These are phyloP conservation scores for Claviceps sp. DNA, from an alignment of 2,329 filamentous ascomycete genomes.

Conservation along the genomic window DNA sequence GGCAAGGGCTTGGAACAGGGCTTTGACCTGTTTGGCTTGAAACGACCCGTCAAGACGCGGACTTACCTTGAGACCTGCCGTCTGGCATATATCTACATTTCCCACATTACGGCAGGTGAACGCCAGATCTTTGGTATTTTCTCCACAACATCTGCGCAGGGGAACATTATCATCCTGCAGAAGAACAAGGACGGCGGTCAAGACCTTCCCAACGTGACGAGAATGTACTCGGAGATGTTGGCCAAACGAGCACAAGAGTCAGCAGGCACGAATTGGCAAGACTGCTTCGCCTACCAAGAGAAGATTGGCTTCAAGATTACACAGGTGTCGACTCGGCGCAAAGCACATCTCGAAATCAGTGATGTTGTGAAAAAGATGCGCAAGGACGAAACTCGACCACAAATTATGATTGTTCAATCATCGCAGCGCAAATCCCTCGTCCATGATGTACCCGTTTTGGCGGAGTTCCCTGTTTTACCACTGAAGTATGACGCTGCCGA, in stretches of 20 bases:
- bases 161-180: constrained; percentile 80
- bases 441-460: constrained; percentile 72
- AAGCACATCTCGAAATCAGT: constrained; percentile 75
- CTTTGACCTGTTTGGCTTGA: constrained; percentile 71
- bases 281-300: constrained; percentile 77
- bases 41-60: constrained; percentile 47
- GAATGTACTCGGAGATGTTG: constrained; percentile 71
- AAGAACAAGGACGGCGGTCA: constrained; percentile 63
- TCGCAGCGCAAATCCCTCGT: constrained; percentile 68
- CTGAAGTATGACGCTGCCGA: constrained; percentile 74
- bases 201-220: constrained; percentile 80
- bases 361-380: constrained; percentile 84
- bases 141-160: constrained; percentile 67
- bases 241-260: constrained; percentile 51
- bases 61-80: constrained; percentile 64
- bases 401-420: constrained; percentile 82
- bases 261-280: constrained; percentile 59
- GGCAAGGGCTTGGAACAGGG: constrained; percentile 88
- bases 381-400: constrained; percentile 67
- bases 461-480: constrained; percentile 71
- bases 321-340: constrained; percentile 79
- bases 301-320: constrained; percentile 73
- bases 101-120: constrained; percentile 83
- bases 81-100: constrained; percentile 79
- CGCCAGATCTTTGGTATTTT: constrained; percentile 89